These are phyloP conservation scores for Geoglossum cookeanum DNA, from an alignment of 2,329 filamentous ascomycete genomes.

Conservation along the genomic window DNA sequence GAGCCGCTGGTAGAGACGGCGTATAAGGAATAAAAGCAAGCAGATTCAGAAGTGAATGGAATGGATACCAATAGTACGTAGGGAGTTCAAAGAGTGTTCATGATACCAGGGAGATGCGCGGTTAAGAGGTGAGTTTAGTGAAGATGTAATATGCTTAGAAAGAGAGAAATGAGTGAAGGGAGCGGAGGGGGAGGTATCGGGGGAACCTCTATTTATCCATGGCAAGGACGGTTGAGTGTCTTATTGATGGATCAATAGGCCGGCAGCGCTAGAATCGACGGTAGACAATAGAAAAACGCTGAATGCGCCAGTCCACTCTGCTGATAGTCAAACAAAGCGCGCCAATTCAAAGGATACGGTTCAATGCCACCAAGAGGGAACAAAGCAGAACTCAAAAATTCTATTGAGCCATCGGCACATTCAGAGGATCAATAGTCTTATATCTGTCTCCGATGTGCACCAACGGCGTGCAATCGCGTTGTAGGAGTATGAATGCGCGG, in stretches of 20 bases:
- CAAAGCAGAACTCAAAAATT: too few species aligned
- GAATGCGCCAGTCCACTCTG: too few species aligned
- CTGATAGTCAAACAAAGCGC: too few species aligned
- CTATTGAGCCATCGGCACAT: too few species aligned
- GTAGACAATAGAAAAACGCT: background rate
- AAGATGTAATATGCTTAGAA: background rate
- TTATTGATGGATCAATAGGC: background rate
- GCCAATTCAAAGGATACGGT: background rate
- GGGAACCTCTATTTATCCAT: background rate
- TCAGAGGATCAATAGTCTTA: too few species aligned
- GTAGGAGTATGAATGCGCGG: too few species aligned
- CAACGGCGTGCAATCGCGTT: too few species aligned
- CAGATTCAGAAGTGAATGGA: constrained; percentile 4
- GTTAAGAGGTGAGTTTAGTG: background rate
- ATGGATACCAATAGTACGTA: background rate
- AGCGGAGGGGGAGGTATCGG: background rate
- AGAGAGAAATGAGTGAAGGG: background rate
- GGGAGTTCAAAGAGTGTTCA: too few species aligned
- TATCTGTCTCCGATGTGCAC: too few species aligned
- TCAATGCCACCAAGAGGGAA: too few species aligned
- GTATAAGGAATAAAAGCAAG: background rate
- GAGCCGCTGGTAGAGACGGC: background rate
- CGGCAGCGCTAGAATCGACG: background rate
- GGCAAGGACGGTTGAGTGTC: background rate
- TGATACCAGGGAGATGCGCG: background rate